Evolutionary conservation across 78 protist genomes (phyloP), one percentile per base, ranked within the genome.

Genomic region (Neovahlkampfia damariscottae): DNA sequence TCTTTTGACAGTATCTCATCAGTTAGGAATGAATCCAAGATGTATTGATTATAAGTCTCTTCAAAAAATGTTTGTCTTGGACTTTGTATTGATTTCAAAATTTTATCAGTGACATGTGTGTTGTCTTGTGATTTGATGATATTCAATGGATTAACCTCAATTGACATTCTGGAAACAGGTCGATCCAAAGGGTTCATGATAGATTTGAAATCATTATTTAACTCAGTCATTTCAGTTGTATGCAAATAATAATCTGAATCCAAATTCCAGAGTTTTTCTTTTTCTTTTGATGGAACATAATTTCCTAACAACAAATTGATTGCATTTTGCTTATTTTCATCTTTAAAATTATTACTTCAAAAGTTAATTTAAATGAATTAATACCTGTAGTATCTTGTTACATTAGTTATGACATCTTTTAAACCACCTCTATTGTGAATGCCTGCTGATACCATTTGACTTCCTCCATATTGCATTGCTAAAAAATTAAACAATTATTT

Each of bases 401-500:
- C 2, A 58, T 72, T 32, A 32, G 75, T 71, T 27, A 90, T 0
- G 27, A 81, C 4, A 62, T 90, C 94, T 34, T 80, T 31, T 82
- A 81, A 38, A 82, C 86, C 9, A 90, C 87, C 68, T 76, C 88
- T 39, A 83, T 78, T 5, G 87, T 86, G 69, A 82, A 87, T 72
- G 81, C 95, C 73, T 82, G 77, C 67, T 77, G 84, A 0, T 89
- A 91, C 0, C 84, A 81, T 38, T 79, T 85, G 30, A 3, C 70
- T 68, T 4, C 91, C 91, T 6, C 87, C 95, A 76, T 91, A 89
- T 81, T 92, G 99, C 36, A 87, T 70, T 3, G 99, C 97, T n/a
- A n/a, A n/a, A n/a, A n/a, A n/a, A n/a, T n/a, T n/a, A n/a, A n/a
- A n/a, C n/a, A 4, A 96, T 83, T 34, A 72, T 74, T 70, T 96